Base-by-base conservation (phyloP, 768 basidiomycete genomes). In the Boletellus ananiceps region DNA sequence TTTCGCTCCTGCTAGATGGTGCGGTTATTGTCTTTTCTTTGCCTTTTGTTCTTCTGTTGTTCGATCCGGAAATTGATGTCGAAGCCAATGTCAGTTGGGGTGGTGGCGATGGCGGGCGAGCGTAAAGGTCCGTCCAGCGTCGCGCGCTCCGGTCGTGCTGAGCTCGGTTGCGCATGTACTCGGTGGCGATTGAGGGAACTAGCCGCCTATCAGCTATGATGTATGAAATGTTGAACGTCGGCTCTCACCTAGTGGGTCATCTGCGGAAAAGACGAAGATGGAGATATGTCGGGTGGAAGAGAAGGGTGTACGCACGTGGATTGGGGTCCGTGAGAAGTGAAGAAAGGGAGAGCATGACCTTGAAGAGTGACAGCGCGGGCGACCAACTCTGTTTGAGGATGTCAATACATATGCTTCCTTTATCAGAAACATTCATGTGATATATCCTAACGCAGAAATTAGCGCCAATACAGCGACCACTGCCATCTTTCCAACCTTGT, bases 371-470 rank as follows among this genome's bases (percentile, higher is more conserved):
- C 18, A 97, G 69, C 2, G 93, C 93, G 7, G 93, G 93, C 1
- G 90, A 93, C 93, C 93, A 97, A 60, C 90, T 88, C 61, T 83
- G 79, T 71, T 97, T 96, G 50, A 97, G 78, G 44, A 95, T 91
- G 69, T 96, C 88, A 57, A 93, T 88, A 61, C 88, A 92, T 46
- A 91, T 84, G 56, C 75, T 77, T 37, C 87, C 88, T 44, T 79
- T 77, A 49, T 88, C 86, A 44, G 83, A 85, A 39, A 89, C 88
- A 51, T 93, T 92, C 88, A 91, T 89, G 60, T 93, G 89, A 59
- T 92, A 92, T 63, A 91, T 89, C 59, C 87, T 89, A 52, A 29
- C 16, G 37, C 16, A n/a, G 7, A 23, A 2, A 52, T 39, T 31
- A 35, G 34, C 23, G 14, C 40, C 41, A 48, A 49, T 12, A 41